A percentile compares a stretch with the other conserved stretches of the same genome.
Conservation (phyloP, 1,139 yeast species). For the Yamadazyma oceani region DNA sequence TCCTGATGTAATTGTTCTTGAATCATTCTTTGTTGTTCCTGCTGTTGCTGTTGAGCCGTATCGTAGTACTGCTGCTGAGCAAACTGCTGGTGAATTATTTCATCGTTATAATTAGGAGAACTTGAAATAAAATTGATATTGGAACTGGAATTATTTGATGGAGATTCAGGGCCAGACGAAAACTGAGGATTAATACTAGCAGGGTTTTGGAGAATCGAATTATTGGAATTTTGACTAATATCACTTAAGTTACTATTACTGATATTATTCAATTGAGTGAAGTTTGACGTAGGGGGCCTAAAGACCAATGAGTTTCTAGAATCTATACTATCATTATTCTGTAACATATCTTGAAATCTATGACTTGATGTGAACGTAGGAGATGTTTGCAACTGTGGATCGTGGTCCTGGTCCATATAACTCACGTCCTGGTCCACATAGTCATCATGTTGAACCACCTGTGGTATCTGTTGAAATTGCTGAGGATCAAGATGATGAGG, state of each 20-base stretch:
- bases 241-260: slow-evolving; percentile 39
- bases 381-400: slow-evolving; percentile 20
- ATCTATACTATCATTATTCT: slow-evolving; percentile 27
- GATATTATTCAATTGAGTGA: slow-evolving; percentile 44
- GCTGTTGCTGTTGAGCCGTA: slow-evolving; percentile 3
- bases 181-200: slow-evolving; percentile 31
- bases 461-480: background rate
- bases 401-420: slow-evolving; percentile 41
- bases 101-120: slow-evolving; percentile 24
- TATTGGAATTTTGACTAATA: slow-evolving; percentile 14
- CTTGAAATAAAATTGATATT: slow-evolving; percentile 12
- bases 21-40: slow-evolving; percentile 9
- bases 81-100: slow-evolving; percentile 17
- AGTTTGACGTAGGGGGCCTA: slow-evolving; percentile 38
- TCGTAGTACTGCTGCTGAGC: slow-evolving; percentile 18
- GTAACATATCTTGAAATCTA: slow-evolving; percentile 14
- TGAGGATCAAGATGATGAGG: too few relatives aligned
- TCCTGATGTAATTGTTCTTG: slow-evolving; percentile 8
- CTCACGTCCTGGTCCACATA: slow-evolving; percentile 25
- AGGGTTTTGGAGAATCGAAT: slow-evolving; percentile 4
- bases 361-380: slow-evolving; percentile 18
- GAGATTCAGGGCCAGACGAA: slow-evolving; percentile 1
- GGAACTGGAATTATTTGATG: background rate
- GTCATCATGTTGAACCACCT: background rate
- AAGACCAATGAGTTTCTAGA: slow-evolving; percentile 34